Conservation (phyloP, 148 eudicot genomes). For the Silene latifolia region DNA sequence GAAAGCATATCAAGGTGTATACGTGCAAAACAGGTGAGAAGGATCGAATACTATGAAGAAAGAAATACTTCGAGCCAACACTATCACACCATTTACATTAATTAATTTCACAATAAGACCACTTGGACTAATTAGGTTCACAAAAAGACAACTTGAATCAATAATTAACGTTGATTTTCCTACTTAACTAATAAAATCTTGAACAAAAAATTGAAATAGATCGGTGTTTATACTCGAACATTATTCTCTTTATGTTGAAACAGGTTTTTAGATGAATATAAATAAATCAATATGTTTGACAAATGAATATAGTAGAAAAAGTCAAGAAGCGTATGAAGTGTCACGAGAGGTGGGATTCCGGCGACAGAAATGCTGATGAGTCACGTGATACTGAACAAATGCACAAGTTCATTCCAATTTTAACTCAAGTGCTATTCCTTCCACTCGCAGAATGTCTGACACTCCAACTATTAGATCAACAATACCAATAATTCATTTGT, state of each 20-base stretch:
- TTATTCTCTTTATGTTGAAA: too few relatives aligned
- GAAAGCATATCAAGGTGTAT: not conserved
- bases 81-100: not conserved
- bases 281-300: not conserved
- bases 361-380: conserved; percentile 10
- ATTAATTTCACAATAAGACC: not conserved
- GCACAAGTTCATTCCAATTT: conserved; percentile 9
- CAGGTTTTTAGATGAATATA: too few relatives aligned
- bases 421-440: conserved; percentile 14
- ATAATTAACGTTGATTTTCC: too few relatives aligned
- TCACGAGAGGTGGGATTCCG: conserved; percentile 9
- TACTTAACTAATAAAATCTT: too few relatives aligned
- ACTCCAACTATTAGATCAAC: not conserved
- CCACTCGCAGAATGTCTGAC: conserved; percentile 1
- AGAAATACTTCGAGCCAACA: not conserved
- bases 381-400: conserved; percentile 12
- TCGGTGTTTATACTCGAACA: too few relatives aligned
- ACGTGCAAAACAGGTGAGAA: not conserved
- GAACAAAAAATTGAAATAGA: too few relatives aligned
- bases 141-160: not conserved
- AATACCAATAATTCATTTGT: not conserved
- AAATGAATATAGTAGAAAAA: conserved; percentile 1
- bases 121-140: not conserved
- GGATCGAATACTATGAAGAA: not conserved
- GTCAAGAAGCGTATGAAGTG: not conserved